Evolutionary conservation across 768 basidiomycete genomes (phyloP).

Genomic region (Panaeolus cyanescens): DNA sequence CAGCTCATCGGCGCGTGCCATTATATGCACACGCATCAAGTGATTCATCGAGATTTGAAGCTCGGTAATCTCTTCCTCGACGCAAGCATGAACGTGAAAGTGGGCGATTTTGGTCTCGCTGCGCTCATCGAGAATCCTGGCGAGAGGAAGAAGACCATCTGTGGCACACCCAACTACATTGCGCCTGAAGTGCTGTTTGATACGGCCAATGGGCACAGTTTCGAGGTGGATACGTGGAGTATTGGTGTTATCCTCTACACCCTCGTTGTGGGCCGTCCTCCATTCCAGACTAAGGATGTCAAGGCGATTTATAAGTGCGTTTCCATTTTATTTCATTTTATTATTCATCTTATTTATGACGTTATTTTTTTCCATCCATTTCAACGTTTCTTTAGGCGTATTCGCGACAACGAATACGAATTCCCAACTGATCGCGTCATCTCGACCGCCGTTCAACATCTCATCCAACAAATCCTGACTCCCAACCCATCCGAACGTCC

Average conservation of each 20-base stretch:
- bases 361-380: too few species aligned
- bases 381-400: conserved; percentile 58
- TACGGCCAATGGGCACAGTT: conserved; percentile 94
- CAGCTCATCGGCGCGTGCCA: conserved; percentile 95
- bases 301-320: conserved; percentile 92
- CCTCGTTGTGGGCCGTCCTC: conserved; percentile 90
- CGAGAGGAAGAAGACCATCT: conserved; percentile 98
- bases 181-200: conserved; percentile 98
- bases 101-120: conserved; percentile 96
- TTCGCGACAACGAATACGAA: conserved; percentile 90
- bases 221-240: conserved; percentile 98
- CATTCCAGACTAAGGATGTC: conserved; percentile 98
- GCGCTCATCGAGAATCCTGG: conserved; percentile 96
- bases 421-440: conserved; percentile 81
- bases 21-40: conserved; percentile 96
- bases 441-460: conserved; percentile 69
- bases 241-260: conserved; percentile 98
- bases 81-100: conserved; percentile 90
- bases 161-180: conserved; percentile 98
- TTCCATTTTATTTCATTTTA: neutral
- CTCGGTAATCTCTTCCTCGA: conserved; percentile 95
- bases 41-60: conserved; percentile 98
- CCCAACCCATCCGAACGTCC: conserved; percentile 83
- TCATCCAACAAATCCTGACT: conserved; percentile 85
- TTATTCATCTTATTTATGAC: too few species aligned